Conservation (phyloP, 2,329 filamentous ascomycete genomes). For the Pseudogymnoascus sp. region DNA sequence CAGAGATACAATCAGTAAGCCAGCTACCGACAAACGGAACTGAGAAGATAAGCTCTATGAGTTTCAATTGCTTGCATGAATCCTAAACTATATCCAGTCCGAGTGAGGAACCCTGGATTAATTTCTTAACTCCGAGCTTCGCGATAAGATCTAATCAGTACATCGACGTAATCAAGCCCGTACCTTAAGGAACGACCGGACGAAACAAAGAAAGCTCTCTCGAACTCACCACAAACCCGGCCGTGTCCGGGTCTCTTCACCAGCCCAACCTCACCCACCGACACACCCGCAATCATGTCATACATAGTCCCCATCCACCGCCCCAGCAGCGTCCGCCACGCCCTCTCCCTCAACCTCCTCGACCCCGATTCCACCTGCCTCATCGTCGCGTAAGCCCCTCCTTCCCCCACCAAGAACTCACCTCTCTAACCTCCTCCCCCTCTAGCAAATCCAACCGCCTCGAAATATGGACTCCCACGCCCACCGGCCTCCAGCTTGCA, state of each 20-base stretch:
- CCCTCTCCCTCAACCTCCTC: slow-evolving; percentile 70
- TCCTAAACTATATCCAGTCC: background rate
- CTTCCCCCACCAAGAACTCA: slow-evolving; percentile 14
- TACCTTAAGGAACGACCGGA: background rate
- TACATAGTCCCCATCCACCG: slow-evolving; percentile 91
- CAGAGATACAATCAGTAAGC: background rate
- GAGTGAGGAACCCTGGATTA: background rate
- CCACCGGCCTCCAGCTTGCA: slow-evolving; percentile 54
- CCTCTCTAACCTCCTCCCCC: background rate
- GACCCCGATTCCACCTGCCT: slow-evolving; percentile 68
- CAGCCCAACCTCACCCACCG: background rate
- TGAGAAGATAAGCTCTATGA: background rate
- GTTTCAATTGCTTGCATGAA: background rate
- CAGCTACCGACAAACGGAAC: background rate
- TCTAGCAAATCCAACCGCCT: slow-evolving; percentile 72
- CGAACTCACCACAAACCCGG: background rate
- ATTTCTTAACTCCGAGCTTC: slow-evolving; percentile 3
- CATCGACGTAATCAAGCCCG: background rate
- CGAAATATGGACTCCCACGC: slow-evolving; percentile 67
- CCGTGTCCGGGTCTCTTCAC: background rate
- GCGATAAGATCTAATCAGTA: background rate
- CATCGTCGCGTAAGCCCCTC: slow-evolving; percentile 66
- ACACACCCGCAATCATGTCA: slow-evolving; percentile 52
- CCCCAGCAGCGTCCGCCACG: slow-evolving; percentile 85
- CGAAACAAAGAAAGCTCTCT: background rate